phyloP scores from a whole-genome alignment of 176 grass and related monocot species.

The Ensete ventricosum region DNA sequence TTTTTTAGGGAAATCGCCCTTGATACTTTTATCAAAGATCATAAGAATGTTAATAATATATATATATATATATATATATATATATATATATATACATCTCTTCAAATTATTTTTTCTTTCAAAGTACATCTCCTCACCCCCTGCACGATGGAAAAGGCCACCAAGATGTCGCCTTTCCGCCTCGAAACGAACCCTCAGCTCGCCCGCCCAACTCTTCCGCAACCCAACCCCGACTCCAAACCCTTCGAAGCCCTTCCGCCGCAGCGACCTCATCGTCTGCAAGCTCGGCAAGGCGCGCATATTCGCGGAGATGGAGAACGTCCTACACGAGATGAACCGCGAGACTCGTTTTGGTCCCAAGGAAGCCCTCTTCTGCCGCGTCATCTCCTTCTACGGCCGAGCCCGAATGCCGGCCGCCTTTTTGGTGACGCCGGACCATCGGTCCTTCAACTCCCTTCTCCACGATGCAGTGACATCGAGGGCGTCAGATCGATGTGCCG shows the following conservation, averaged over 20 bases:
- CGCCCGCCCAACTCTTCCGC: constrained; percentile 43
- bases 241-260: constrained; percentile 8
- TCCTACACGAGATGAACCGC: constrained; percentile 30
- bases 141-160: constrained; percentile 3
- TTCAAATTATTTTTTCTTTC: background rate
- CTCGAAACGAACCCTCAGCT: constrained; percentile 29
- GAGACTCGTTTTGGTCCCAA: constrained; percentile 6
- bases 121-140: too few relatives aligned
- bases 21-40: too few relatives aligned
- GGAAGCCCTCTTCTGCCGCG: constrained; percentile 40
- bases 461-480: constrained; percentile 26
- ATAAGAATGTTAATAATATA: too few relatives aligned
- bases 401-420: constrained; percentile 29
- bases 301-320: constrained; percentile 41
- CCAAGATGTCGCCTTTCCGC: constrained; percentile 34
- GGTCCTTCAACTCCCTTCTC: constrained; percentile 53
- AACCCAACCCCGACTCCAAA: background rate
- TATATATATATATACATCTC: too few relatives aligned
- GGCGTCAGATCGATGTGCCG: constrained; percentile 18
- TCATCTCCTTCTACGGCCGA: constrained; percentile 50
- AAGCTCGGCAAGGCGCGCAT: constrained; percentile 50
- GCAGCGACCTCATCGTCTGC: constrained; percentile 41
- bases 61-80: too few relatives aligned
- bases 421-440: constrained; percentile 35
- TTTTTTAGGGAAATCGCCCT: too few relatives aligned